phyloP scores from a whole-genome alignment of 192 early-diverging fungal genomes.

The Diversispora epigaea region DNA sequence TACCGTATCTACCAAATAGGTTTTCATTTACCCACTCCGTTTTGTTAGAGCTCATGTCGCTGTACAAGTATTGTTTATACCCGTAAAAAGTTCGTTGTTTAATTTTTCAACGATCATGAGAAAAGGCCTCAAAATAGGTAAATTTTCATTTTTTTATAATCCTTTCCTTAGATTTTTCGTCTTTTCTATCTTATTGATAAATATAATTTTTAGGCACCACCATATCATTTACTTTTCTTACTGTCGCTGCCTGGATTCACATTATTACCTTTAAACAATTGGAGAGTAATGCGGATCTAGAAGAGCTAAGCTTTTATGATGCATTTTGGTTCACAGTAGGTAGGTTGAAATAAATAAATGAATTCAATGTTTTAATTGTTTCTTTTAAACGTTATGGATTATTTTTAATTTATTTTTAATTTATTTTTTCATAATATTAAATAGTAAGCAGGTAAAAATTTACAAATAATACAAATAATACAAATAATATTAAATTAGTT shows the following conservation, averaged over 20 bases:
- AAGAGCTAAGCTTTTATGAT: conserved; percentile 53
- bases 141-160: conserved; percentile 8
- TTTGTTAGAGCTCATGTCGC: conserved; percentile 68
- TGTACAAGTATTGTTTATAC: conserved; percentile 56
- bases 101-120: conserved; percentile 58
- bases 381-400: conserved; percentile 36
- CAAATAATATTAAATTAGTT: too few relatives aligned
- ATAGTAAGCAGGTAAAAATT: conserved; percentile 31
- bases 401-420: conserved; percentile 45
- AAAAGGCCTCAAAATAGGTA: conserved; percentile 57
- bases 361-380: neutral
- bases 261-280: conserved; percentile 62
- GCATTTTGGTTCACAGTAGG: conserved; percentile 59
- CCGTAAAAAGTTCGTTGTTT: conserved; percentile 64
- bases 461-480: too few relatives aligned
- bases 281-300: conserved; percentile 43
- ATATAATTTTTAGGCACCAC: conserved; percentile 40
- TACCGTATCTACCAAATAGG: conserved; percentile 24
- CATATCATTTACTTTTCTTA: conserved; percentile 68
- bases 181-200: neutral
- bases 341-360: neutral
- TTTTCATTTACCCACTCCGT: conserved; percentile 61
- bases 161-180: too few relatives aligned
- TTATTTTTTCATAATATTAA: conserved; percentile 3
- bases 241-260: conserved; percentile 71